These are phyloP conservation scores for Dictyostelium brefeldianum DNA, from an alignment of 78 protist species.

Conservation along the genomic window DNA sequence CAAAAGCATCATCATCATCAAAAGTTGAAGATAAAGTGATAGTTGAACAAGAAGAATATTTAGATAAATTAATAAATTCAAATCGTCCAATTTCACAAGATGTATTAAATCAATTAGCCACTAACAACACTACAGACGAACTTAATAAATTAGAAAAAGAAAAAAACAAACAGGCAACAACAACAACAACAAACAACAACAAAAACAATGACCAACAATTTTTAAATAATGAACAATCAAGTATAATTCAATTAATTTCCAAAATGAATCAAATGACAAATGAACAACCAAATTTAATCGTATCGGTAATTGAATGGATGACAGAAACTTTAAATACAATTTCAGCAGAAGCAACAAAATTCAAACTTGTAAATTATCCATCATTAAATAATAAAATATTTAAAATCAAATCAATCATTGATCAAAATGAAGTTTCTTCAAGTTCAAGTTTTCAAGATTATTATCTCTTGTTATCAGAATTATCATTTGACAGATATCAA, in stretches of 20 bases:
- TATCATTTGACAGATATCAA: constrained; percentile 9
- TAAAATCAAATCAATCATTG: background rate
- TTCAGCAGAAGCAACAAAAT: background rate
- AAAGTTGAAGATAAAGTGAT: background rate
- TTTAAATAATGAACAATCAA: background rate
- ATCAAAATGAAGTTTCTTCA: background rate
- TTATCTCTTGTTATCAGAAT: constrained; percentile 7
- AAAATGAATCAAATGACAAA: background rate
- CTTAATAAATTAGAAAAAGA: background rate
- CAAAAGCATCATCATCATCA: background rate
- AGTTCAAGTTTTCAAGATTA: background rate
- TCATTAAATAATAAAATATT: background rate
- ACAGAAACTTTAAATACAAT: background rate
- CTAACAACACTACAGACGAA: background rate
- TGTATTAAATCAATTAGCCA: background rate
- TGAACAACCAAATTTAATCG: background rate
- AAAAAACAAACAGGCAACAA: background rate
- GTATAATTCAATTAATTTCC: background rate
- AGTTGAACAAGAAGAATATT: constrained; percentile 22
- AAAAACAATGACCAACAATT: background rate
- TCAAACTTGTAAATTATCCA: background rate
- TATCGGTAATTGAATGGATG: constrained; percentile 44
- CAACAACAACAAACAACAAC: background rate
- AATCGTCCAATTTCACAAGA: constrained; percentile 31
- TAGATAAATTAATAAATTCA: constrained; percentile 9